A percentile compares a stretch with the other conserved stretches of the same genome.
These are phyloP conservation scores for Fraxinus sp. DNA, from an alignment of 305 asterid genomes.

Conservation along the genomic window DNA sequence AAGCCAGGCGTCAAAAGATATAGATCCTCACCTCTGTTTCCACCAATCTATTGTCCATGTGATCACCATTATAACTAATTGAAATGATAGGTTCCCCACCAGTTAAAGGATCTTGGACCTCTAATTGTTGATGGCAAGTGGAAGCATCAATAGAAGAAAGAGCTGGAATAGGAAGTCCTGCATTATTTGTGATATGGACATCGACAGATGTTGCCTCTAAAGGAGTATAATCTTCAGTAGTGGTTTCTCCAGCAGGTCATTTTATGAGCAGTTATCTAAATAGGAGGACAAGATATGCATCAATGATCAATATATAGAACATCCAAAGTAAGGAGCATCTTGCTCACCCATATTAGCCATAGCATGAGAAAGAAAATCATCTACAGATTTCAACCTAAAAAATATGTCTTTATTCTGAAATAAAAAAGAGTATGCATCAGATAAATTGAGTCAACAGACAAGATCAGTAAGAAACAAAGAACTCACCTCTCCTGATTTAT, in stretches of 20 bases:
- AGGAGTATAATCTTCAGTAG: slow-evolving; percentile 31
- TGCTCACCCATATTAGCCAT: slow-evolving; percentile 43
- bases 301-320: slow-evolving; percentile 15
- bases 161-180: slow-evolving; percentile 29
- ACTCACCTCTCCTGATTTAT: slow-evolving; percentile 54
- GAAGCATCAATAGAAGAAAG: slow-evolving; percentile 28
- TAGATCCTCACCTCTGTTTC: slow-evolving; percentile 37
- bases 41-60: slow-evolving; percentile 22
- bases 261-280: slow-evolving; percentile 3
- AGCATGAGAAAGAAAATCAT: slow-evolving; percentile 40
- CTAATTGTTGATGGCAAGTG: slow-evolving; percentile 31
- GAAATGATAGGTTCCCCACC: slow-evolving; percentile 40
- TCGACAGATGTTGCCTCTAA: slow-evolving; percentile 29
- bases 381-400: slow-evolving; percentile 43
- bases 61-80: slow-evolving; percentile 28
- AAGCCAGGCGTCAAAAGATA: background rate
- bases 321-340: slow-evolving; percentile 11
- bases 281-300: background rate
- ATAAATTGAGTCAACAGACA: slow-evolving; percentile 10
- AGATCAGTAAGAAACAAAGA: slow-evolving; percentile 17
- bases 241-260: slow-evolving; percentile 13
- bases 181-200: slow-evolving; percentile 25
- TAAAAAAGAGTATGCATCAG: slow-evolving; percentile 24
- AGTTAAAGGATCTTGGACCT: slow-evolving; percentile 35
- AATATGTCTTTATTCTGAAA: slow-evolving; percentile 50